A percentile compares a stretch with the other conserved stretches of the same genome.
Conservation (phyloP, 148 eudicot genomes). For the Rhododendron mucronatum region DNA sequence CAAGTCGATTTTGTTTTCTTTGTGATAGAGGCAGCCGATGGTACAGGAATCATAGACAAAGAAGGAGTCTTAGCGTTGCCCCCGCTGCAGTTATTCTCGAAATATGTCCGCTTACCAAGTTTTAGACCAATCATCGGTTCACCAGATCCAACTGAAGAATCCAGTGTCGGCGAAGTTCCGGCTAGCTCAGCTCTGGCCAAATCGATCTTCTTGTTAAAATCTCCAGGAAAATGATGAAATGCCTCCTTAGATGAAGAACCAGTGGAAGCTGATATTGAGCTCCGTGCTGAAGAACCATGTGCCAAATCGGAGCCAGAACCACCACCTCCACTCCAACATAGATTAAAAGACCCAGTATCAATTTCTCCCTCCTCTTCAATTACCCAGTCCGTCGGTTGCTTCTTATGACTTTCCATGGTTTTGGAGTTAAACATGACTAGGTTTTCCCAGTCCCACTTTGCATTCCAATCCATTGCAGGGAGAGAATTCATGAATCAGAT, state of each 20-base stretch:
- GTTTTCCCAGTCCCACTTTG: constrained; percentile 88
- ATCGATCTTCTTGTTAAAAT: constrained; percentile 40
- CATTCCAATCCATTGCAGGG: constrained; percentile 71
- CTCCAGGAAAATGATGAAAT: constrained; percentile 40
- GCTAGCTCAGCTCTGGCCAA: constrained; percentile 28
- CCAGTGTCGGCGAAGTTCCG: constrained; percentile 39
- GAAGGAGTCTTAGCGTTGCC: constrained; percentile 36
- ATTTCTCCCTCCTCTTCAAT: constrained; percentile 61
- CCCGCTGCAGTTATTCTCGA: constrained; percentile 49
- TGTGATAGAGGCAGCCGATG: constrained; percentile 28
- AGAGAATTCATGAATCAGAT: constrained; percentile 32
- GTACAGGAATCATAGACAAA: constrained; percentile 26
- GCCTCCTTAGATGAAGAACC: constrained; percentile 56
- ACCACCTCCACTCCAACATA: constrained; percentile 48
- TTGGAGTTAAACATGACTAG: constrained; percentile 54
- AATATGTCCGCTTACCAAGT: constrained; percentile 79
- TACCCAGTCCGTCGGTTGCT: constrained; percentile 55
- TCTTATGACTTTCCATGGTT: constrained; percentile 46
- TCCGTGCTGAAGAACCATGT: constrained; percentile 62
- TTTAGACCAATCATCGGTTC: constrained; percentile 80
- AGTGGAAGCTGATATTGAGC: constrained; percentile 75
- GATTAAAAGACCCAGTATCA: constrained; percentile 60
- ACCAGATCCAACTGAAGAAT: constrained; percentile 62
- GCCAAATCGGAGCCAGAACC: constrained; percentile 60
- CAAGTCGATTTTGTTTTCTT: constrained; percentile 53